phyloP scores from a whole-genome alignment of 768 basidiomycete genomes.

The Trametes maxima region DNA sequence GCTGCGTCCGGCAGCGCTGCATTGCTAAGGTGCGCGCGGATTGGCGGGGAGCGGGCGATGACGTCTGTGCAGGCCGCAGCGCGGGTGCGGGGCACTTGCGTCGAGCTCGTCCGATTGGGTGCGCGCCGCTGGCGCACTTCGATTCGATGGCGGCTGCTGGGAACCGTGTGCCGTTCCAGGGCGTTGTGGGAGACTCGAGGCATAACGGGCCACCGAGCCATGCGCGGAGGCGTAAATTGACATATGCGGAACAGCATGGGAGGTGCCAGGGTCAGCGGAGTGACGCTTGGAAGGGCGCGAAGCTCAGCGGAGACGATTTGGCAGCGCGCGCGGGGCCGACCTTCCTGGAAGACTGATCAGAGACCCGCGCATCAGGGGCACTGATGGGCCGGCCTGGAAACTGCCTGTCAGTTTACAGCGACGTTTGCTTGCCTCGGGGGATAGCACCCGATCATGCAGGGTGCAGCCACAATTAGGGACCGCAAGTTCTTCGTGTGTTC shows the following conservation, averaged over 20 bases:
- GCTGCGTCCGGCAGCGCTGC: neutral
- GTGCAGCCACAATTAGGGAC: neutral
- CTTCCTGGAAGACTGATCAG: neutral
- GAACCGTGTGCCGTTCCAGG: no score
- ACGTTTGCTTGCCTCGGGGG: neutral
- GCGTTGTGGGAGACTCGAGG: no score
- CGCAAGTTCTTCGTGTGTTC: neutral
- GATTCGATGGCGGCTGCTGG: no score
- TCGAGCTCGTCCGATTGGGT: neutral
- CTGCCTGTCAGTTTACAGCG: neutral
- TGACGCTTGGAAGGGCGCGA: conserved; percentile 6
- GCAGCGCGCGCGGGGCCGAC: conserved; percentile 2
- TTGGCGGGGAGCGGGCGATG: neutral
- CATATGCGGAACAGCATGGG: neutral
- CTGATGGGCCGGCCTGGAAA: conserved; percentile 2
- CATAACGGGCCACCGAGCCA: neutral
- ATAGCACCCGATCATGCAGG: neutral
- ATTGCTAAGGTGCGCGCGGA: neutral
- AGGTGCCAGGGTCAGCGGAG: neutral
- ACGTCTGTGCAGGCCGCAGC: neutral
- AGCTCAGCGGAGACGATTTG: neutral
- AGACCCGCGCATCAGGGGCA: conserved; percentile 11
- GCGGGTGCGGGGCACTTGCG: neutral
- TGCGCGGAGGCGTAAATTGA: neutral
- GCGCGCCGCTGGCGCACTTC: neutral